Evolutionary conservation across 352 stramenopile species (phyloP), one percentile per base, ranked within the genome.

Genomic region (Phytopythium litorale): DNA sequence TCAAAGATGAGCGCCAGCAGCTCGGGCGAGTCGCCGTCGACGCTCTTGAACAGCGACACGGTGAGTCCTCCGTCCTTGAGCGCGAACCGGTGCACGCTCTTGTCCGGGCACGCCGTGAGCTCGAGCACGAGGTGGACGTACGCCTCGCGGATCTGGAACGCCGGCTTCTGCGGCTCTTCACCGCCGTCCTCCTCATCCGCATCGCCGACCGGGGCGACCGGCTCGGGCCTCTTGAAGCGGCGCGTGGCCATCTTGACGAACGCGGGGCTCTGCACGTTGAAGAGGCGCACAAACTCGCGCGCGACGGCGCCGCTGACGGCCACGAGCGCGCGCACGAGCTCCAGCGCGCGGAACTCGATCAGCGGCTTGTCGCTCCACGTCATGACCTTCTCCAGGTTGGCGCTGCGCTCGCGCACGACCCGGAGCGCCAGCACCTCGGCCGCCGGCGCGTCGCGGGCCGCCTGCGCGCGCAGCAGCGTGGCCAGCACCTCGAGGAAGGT

Each of bases 311-410:
- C 67, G 25, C 76, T 84, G 6, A 88, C 65, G 11, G 58, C 51
- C 7, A 72, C 78, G 37, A 94, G 68, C 15, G 57, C 42, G 1
- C 67, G 70, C 60, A 91, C 70, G 40, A 96, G 68, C 61, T 87
- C 60, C 51, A 96, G 76, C 32, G 83, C 81, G 43, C 79, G 72
- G 64, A 81, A 89, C 59, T 89, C 83, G 56, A 96, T 85, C 18
- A 82, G 55, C 16, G 87, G 87, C 70, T 94, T 94, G 75, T 96
- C 87, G 58, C 80, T 93, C 87, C 87, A 96, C 46, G 79, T 81
- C 40, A 96, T 62, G 54, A 87, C 58, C 63, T 91, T 96, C 62
- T 91, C 79, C 4, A 93, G 66, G 38, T 65, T 65, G 55, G 71
- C 62, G 50, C 66, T 73, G 70, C 91, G 92, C 42, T 92, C 86